phyloP scores from a whole-genome alignment of 73 alveolate genomes.

The Urostyla sp. region DNA sequence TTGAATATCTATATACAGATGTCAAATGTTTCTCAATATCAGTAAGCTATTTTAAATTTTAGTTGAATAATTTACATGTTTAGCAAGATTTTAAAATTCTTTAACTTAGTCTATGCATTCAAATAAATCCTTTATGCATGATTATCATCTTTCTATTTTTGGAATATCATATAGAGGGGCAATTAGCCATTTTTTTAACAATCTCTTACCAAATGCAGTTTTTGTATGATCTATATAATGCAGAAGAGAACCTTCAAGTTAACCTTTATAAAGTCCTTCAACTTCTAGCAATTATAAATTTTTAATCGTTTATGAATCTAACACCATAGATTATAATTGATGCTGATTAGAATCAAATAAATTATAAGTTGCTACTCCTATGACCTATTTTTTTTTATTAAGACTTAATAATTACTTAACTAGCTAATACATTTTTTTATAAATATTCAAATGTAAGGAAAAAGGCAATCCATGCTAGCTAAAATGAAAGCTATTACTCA shows the following conservation, averaged over 20 bases:
- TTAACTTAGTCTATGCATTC: constrained; percentile 53
- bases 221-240: constrained; percentile 59
- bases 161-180: constrained; percentile 67
- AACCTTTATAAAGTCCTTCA: constrained; percentile 36
- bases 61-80: neutral
- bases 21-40: constrained; percentile 76
- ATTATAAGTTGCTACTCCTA: neutral
- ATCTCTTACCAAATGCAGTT: constrained; percentile 54
- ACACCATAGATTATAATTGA: constrained; percentile 62
- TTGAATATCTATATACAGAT: constrained; percentile 59
- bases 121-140: constrained; percentile 70
- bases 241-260: constrained; percentile 58
- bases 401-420: no score
- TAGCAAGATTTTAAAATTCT: constrained; percentile 71
- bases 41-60: constrained; percentile 50
- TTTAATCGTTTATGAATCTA: constrained; percentile 60
- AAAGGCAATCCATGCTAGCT: constrained; percentile 23
- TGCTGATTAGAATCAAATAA: constrained; percentile 7
- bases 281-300: constrained; percentile 64
- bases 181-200: constrained; percentile 50
- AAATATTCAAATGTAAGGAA: constrained; percentile 3
- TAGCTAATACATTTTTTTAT: constrained; percentile 22
- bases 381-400: neutral
- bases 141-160: constrained; percentile 69
- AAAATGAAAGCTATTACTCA: neutral